These are phyloP conservation scores for Suaeda aralocaspica DNA, from an alignment of 148 eudicot genomes.

Conservation along the genomic window DNA sequence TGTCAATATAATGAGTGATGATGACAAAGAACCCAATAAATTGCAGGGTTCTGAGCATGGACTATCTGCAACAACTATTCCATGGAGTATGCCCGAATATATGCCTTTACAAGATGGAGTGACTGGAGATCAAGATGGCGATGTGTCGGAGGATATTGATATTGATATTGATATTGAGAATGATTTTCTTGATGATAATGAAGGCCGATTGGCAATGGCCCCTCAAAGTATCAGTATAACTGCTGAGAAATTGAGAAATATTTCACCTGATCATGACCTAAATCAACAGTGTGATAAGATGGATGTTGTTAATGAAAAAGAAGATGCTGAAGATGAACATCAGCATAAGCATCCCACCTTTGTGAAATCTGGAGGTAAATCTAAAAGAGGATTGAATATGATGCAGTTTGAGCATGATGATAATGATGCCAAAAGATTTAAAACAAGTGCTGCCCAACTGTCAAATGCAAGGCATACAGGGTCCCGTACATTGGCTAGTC, in stretches of 20 bases:
- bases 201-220: constrained; percentile 32
- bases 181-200: constrained; percentile 40
- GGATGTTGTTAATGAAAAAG: constrained; percentile 32
- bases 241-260: constrained; percentile 28
- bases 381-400: constrained; percentile 47
- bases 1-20: constrained; percentile 82
- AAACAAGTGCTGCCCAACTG: constrained; percentile 39
- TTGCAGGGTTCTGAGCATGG: constrained; percentile 38
- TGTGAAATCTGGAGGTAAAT: constrained; percentile 45
- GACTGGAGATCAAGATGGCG: constrained; percentile 45
- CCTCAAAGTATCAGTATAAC: constrained; percentile 29
- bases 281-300: constrained; percentile 27
- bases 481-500: constrained; percentile 31
- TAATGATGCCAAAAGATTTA: constrained; percentile 42
- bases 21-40: constrained; percentile 60
- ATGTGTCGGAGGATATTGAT: constrained; percentile 56
- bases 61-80: constrained; percentile 28
- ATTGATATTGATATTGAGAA: constrained; percentile 64
- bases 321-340: constrained; percentile 32
- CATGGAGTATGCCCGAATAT: constrained; percentile 42
- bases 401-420: constrained; percentile 41
- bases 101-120: constrained; percentile 32
- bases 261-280: constrained; percentile 34
- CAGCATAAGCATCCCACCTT: constrained; percentile 34
- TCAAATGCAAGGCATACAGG: constrained; percentile 33